These are phyloP conservation scores for Xanthoparmelia taractica DNA, from an alignment of 495 filamentous ascomycete genomes.

Conservation along the genomic window DNA sequence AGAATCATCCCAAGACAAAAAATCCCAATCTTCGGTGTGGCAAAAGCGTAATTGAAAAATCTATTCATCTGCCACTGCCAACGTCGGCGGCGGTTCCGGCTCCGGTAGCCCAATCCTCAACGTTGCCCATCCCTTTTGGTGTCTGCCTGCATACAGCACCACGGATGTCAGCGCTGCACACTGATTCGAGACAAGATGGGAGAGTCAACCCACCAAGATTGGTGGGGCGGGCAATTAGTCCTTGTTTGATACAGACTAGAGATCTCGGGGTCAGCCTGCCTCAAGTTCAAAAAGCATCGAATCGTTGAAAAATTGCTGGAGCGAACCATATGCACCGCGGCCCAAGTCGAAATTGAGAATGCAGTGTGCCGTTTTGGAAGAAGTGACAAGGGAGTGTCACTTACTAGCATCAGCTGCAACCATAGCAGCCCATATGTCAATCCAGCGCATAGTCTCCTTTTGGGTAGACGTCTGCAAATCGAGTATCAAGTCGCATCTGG, in stretches of 20 bases:
- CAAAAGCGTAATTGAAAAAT: no score
- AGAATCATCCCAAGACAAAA: no score
- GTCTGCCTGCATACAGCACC: not conserved
- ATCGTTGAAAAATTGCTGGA: not conserved
- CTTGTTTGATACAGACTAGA: not conserved
- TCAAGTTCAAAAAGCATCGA: not conserved
- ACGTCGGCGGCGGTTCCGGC: not conserved
- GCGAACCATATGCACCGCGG: not conserved
- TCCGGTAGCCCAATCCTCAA: not conserved
- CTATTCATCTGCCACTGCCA: not conserved
- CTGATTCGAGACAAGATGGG: not conserved
- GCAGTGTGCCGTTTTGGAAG: no score
- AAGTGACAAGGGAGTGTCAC: not conserved
- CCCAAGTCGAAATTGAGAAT: not conserved
- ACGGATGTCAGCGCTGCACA: not conserved
- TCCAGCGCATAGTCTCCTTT: not conserved
- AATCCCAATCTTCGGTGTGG: not conserved
- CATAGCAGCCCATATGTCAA: constrained; percentile 1
- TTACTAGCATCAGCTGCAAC: not conserved
- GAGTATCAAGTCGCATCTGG: not conserved
- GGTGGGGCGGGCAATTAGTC: not conserved
- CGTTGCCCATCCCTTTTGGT: not conserved
- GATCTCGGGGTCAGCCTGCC: not conserved
- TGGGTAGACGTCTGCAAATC: not conserved
- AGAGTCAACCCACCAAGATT: not conserved